These are phyloP conservation scores for Stachybotrys chlorohalonatus DNA, from an alignment of 2,329 filamentous ascomycete genomes.

Conservation along the genomic window DNA sequence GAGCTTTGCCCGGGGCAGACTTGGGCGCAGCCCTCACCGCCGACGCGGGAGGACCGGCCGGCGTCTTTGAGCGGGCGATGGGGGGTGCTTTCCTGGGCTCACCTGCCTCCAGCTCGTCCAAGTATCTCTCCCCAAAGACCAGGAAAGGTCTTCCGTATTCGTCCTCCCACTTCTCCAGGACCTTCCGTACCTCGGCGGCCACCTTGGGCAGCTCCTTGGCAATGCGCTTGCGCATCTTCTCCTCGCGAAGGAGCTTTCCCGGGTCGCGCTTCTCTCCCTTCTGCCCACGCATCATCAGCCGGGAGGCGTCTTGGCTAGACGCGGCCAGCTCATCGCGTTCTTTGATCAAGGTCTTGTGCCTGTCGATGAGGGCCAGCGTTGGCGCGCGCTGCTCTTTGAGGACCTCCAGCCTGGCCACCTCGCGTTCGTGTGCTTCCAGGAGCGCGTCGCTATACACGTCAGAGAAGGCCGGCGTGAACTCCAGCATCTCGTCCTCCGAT, in stretches of 20 bases:
- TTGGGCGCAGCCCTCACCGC: slow-evolving; percentile 26
- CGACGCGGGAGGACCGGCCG: slow-evolving; percentile 50
- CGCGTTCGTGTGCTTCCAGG: slow-evolving; percentile 87
- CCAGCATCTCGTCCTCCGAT: slow-evolving; percentile 96
- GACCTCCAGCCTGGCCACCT: slow-evolving; percentile 72
- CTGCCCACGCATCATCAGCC: slow-evolving; percentile 81
- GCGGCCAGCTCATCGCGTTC: slow-evolving; percentile 83
- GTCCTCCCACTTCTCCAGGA: slow-evolving; percentile 82
- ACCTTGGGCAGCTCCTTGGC: slow-evolving; percentile 93
- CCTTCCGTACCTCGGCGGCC: slow-evolving; percentile 69
- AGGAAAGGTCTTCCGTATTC: slow-evolving; percentile 91
- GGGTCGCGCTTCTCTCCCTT: slow-evolving; percentile 94
- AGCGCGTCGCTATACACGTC: slow-evolving; percentile 96
- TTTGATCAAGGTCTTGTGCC: slow-evolving; percentile 69
- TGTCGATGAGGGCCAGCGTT: slow-evolving; percentile 72
- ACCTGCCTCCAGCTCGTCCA: slow-evolving; percentile 69
- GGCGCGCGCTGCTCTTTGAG: slow-evolving; percentile 83
- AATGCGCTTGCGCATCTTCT: slow-evolving; percentile 98
- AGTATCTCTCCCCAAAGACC: slow-evolving; percentile 83
- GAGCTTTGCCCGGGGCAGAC: slow-evolving; percentile 17
- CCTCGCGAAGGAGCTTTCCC: slow-evolving; percentile 84
- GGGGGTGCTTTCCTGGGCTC: slow-evolving; percentile 48
- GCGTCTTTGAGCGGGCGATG: slow-evolving; percentile 59
- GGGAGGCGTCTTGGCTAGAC: slow-evolving; percentile 90
- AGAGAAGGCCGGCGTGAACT: slow-evolving; percentile 93